Base-by-base conservation (phyloP, 257 asterid species). In the Paulownia fortunei region DNA sequence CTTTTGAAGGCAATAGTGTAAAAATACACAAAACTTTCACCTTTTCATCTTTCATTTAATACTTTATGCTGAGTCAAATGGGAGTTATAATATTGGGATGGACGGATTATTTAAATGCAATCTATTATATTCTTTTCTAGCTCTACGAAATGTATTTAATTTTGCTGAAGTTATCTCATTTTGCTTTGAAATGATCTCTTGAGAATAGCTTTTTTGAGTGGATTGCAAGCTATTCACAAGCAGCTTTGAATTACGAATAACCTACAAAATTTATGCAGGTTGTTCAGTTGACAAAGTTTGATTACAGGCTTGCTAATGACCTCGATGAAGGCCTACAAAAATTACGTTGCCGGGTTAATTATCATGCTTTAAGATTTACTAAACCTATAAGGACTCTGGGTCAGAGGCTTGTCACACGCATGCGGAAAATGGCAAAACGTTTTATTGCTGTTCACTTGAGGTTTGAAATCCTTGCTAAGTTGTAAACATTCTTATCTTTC, bases 221-320 rank as follows among this genome's bases (percentile, higher is more conserved):
- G 58, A 30, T 69, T 60, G 19, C 74, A 34, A 44, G 37, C 56
- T 77, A 41, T 66, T 44, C 26, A 67, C 52, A 21, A 39, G 68
- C 58, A 47, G 82, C 80, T 74, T 36, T 72, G 66, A 23, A 58
- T 79, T 62, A 81, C 60, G 27, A 46, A 63, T 69, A 16, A 34
- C 71, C 49, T 52, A 69, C 58, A 30, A 79, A 69, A 67, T 49
- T 68, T 76, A 54, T 85, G 86, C 98, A 96, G 99, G 99, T 93
- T 81, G 82, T 96, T 89, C 98, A 96, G 94, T 74, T 96, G 94
- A 96, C 98, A 72, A 96, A 96, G 88, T 96, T 96, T 52, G 99
- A 96, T 80, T 96, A 96, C 83, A 90, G 99, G 86, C 98, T 96
- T 62, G 82, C 98, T 49, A 96, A 84, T 69, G 95, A 96, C 82